Conservation (phyloP, 1,284 basidiomycete genomes). For the Moesziomyces globuligerus region DNA sequence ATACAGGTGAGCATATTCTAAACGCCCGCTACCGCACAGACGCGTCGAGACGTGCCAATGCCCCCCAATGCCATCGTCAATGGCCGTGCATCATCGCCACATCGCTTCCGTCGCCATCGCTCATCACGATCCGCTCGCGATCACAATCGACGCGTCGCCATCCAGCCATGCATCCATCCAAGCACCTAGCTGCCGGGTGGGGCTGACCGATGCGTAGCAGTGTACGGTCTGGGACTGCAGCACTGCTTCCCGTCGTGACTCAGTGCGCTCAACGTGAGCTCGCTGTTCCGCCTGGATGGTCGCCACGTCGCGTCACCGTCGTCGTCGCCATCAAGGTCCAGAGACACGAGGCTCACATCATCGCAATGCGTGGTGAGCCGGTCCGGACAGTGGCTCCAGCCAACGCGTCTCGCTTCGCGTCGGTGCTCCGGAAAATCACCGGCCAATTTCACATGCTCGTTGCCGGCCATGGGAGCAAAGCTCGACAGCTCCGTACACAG, state of each 20-base stretch:
- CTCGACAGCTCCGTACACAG: neutral
- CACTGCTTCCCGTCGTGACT: too few relatives aligned
- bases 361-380: slow-evolving; percentile 13
- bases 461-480: neutral
- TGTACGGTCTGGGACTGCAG: too few relatives aligned
- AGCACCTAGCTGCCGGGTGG: neutral
- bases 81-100: slow-evolving; percentile 15
- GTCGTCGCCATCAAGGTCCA: slow-evolving; percentile 25
- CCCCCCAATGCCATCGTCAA: slow-evolving; percentile 16
- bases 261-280: neutral
- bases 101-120: slow-evolving; percentile 22
- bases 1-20: slow-evolving; percentile 46
- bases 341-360: slow-evolving; percentile 11
- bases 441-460: slow-evolving; percentile 17
- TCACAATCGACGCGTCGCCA: slow-evolving; percentile 14
- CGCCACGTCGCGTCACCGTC: neutral
- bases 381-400: neutral
- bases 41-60: slow-evolving; percentile 42
- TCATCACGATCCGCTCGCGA: slow-evolving; percentile 29
- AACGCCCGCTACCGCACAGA: slow-evolving; percentile 23
- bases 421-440: slow-evolving; percentile 10
- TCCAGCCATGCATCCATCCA: slow-evolving; percentile 21
- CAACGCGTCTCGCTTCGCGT: slow-evolving; percentile 33
- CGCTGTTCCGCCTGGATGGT: neutral
- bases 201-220: too few relatives aligned